These are phyloP conservation scores for Fusarium buxicola DNA, from an alignment of 2,329 filamentous ascomycete species.

Conservation along the genomic window DNA sequence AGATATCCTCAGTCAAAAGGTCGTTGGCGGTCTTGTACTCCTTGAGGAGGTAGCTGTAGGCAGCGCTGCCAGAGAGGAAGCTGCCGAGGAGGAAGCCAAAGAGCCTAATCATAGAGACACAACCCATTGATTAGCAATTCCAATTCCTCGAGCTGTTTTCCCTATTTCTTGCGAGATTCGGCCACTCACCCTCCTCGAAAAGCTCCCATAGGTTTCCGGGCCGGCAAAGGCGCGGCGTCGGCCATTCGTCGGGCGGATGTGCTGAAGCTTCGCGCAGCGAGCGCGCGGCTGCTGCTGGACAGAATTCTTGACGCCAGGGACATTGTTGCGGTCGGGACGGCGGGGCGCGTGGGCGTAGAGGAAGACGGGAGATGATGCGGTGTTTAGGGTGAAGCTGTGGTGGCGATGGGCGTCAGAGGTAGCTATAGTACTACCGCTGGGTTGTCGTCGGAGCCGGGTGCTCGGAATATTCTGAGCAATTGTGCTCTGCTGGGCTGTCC, in stretches of 20 bases:
- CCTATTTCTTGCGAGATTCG: background rate
- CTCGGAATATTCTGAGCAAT: slow-evolving; percentile 46
- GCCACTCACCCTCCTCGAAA: slow-evolving; percentile 69
- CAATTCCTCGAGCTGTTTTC: background rate
- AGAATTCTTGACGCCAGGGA: slow-evolving; percentile 57
- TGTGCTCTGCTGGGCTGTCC: slow-evolving; percentile 30
- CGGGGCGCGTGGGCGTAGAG: slow-evolving; percentile 8
- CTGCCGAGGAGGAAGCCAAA: slow-evolving; percentile 93
- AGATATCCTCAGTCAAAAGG: slow-evolving; percentile 93
- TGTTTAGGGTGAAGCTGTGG: slow-evolving; percentile 34
- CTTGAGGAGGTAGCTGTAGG: slow-evolving; percentile 93
- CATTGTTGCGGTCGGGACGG: slow-evolving; percentile 52
- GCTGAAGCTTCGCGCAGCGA: slow-evolving; percentile 59
- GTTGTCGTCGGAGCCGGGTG: slow-evolving; percentile 34
- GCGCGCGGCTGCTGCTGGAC: slow-evolving; percentile 54
- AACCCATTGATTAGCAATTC: slow-evolving; percentile 16
- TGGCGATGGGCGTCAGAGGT: slow-evolving; percentile 39
- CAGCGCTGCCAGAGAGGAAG: slow-evolving; percentile 79
- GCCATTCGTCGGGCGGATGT: slow-evolving; percentile 61
- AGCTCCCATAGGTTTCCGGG: slow-evolving; percentile 68
- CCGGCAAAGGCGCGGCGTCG: slow-evolving; percentile 62
- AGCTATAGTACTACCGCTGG: slow-evolving; percentile 28
- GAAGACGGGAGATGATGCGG: slow-evolving; percentile 21
- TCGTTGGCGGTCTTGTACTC: slow-evolving; percentile 96
- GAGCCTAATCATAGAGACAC: slow-evolving; percentile 64